Percentiles rank a stretch among this genome's conserved stretches.
Evolutionary conservation across 192 early-diverging fungal genomes (phyloP).

Genomic region (Phycomyces nitens): DNA sequence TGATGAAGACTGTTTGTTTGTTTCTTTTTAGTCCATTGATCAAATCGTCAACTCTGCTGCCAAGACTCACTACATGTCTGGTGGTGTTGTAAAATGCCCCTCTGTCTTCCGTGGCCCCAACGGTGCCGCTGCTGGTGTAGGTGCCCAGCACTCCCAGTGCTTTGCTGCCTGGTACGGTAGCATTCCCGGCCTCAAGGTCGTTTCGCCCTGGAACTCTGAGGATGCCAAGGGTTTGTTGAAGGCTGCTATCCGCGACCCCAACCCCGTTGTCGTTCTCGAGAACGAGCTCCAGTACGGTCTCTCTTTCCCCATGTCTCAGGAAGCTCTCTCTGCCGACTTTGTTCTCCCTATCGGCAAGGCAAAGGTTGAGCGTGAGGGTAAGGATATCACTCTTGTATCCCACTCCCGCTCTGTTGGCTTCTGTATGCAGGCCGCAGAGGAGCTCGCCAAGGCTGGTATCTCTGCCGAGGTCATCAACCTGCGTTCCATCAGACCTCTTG

Average conservation of each 20-base stretch:
- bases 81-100: slow-evolving; percentile 79
- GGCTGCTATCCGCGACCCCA: slow-evolving; percentile 96
- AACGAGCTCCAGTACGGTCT: slow-evolving; percentile 98
- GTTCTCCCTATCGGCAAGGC: slow-evolving; percentile 84
- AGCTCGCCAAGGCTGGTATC: slow-evolving; percentile 75
- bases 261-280: slow-evolving; percentile 94
- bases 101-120: slow-evolving; percentile 99
- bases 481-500: slow-evolving; percentile 94
- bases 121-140: slow-evolving; percentile 95
- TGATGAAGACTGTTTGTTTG: background rate
- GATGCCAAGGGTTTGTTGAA: slow-evolving; percentile 97
- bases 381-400: slow-evolving; percentile 89
- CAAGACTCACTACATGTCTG: slow-evolving; percentile 98
- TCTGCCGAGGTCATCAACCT: slow-evolving; percentile 95
- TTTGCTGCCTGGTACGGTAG: slow-evolving; percentile 98
- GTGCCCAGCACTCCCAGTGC: slow-evolving; percentile 97
- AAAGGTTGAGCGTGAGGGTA: slow-evolving; percentile 80
- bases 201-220: slow-evolving; percentile 93
- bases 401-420: slow-evolving; percentile 89
- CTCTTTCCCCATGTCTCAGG: slow-evolving; percentile 79
- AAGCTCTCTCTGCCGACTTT: slow-evolving; percentile 53
- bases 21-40: slow-evolving; percentile 89
- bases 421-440: slow-evolving; percentile 82
- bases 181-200: slow-evolving; percentile 95
- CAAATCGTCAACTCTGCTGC: slow-evolving; percentile 99